Conservation (phyloP, 2,329 filamentous ascomycete species). For the Didymella sp. region DNA sequence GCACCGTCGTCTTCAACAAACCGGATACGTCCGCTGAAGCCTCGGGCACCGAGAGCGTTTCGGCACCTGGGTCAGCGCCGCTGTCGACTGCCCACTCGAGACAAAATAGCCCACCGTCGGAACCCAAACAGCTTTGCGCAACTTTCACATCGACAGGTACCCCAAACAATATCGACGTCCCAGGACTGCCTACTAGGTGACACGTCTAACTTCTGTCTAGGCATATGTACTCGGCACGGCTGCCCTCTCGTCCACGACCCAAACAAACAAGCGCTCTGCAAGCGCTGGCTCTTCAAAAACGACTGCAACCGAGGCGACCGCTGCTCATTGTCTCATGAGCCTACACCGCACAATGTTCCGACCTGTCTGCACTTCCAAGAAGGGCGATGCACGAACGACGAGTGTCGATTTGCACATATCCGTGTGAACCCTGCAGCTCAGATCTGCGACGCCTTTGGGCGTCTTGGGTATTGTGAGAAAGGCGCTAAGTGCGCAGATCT, state of each 20-base stretch:
- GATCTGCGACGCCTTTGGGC: slow-evolving; percentile 85
- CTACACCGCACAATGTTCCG: slow-evolving; percentile 82
- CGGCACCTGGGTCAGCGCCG: slow-evolving; percentile 5
- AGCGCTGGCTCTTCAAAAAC: slow-evolving; percentile 80
- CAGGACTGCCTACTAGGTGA: neutral
- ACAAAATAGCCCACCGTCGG: slow-evolving; percentile 17
- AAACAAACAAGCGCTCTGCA: slow-evolving; percentile 87
- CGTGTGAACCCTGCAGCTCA: slow-evolving; percentile 76
- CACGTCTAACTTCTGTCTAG: slow-evolving; percentile 49
- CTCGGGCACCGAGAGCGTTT: neutral
- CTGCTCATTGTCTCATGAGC: slow-evolving; percentile 91
- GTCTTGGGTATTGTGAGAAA: slow-evolving; percentile 86
- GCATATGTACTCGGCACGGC: slow-evolving; percentile 82
- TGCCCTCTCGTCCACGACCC: slow-evolving; percentile 87
- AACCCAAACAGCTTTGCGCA: slow-evolving; percentile 30
- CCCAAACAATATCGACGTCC: slow-evolving; percentile 20
- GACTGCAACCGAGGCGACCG: slow-evolving; percentile 76
- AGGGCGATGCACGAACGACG: slow-evolving; percentile 85
- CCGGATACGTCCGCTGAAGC: slow-evolving; percentile 10
- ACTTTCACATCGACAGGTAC: slow-evolving; percentile 46
- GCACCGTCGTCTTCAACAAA: slow-evolving; percentile 23
- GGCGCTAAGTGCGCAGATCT: slow-evolving; percentile 79
- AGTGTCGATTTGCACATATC: slow-evolving; percentile 87
- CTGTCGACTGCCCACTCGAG: slow-evolving; percentile 4
- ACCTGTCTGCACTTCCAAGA: slow-evolving; percentile 89